Evolutionary conservation across 371 early-diverging fungal species (phyloP).

Genomic region (Rhizomucor pusillus): DNA sequence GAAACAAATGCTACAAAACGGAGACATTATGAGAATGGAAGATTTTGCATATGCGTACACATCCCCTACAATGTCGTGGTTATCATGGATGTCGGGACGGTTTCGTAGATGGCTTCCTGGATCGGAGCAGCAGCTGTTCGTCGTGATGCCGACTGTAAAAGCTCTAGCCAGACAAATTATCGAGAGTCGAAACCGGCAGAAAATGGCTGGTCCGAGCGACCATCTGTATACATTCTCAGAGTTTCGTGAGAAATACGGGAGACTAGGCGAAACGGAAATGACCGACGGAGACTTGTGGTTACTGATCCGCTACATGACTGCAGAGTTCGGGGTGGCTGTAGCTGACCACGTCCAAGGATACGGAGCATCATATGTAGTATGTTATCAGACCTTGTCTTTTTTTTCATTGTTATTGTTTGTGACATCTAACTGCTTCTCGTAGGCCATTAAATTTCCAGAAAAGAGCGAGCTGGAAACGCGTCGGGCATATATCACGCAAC

Average conservation of each 20-base stretch:
- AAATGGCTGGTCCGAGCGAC: constrained; percentile 12
- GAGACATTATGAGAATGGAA: constrained; percentile 25
- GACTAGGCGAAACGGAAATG: constrained; percentile 17
- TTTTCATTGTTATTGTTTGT: neutral
- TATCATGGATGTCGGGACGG: constrained; percentile 9
- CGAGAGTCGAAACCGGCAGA: constrained; percentile 11
- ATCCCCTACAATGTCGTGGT: constrained; percentile 6
- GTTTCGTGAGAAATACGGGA: constrained; percentile 26
- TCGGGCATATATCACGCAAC: constrained; percentile 30
- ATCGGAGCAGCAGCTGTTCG: neutral
- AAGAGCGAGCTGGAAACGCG: constrained; percentile 5
- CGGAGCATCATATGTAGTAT: constrained; percentile 20
- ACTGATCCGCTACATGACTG: constrained; percentile 28
- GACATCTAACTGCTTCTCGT: neutral
- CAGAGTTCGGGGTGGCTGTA: constrained; percentile 25
- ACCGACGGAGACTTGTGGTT: constrained; percentile 36
- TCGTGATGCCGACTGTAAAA: constrained; percentile 33
- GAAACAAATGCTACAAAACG: constrained; percentile 18
- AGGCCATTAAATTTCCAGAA: constrained; percentile 37
- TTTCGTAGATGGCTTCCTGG: constrained; percentile 2
- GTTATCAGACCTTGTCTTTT: neutral
- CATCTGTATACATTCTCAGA: constrained; percentile 30
- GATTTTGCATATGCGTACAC: constrained; percentile 15
- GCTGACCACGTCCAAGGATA: constrained; percentile 35
- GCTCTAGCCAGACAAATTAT: constrained; percentile 17